Percentiles rank a stretch among this genome's conserved stretches.
phyloP scores from a whole-genome alignment of 345 rosid genomes.

The Moricandia moricandioides region DNA sequence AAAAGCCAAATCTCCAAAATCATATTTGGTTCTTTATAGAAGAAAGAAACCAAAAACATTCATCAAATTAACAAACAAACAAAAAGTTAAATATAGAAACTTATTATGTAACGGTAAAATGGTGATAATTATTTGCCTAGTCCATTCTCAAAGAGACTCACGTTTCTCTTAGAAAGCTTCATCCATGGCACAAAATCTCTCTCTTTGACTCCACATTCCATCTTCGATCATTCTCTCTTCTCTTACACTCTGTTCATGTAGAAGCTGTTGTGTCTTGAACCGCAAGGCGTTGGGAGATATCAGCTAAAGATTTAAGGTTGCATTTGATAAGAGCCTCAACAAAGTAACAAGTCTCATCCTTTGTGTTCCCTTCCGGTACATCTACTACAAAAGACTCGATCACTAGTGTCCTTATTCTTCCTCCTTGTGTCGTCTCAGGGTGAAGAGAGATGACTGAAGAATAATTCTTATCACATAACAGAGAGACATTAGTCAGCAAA shows the following conservation, averaged over 20 bases:
- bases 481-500: background rate
- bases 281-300: constrained; percentile 82
- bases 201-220: background rate
- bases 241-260: constrained; percentile 43
- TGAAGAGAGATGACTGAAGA: background rate
- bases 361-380: constrained; percentile 89
- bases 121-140: constrained; percentile 14
- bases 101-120: constrained; percentile 4
- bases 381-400: constrained; percentile 92
- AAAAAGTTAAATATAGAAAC: background rate
- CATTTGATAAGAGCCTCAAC: constrained; percentile 86
- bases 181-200: constrained; percentile 31
- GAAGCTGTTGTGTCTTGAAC: constrained; percentile 67
- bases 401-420: constrained; percentile 80
- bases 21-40: constrained; percentile 12
- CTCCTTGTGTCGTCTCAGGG: constrained; percentile 52
- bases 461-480: background rate
- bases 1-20: constrained; percentile 27
- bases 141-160: constrained; percentile 32
- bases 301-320: constrained; percentile 88
- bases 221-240: background rate
- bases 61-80: background rate
- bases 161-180: constrained; percentile 19
- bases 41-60: constrained; percentile 16
- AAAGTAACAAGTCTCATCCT: constrained; percentile 95